Percentiles rank a stretch among this genome's conserved stretches.
These are phyloP conservation scores for Pelargonium exstipulatum DNA, from an alignment of 441 rosid species.

Conservation along the genomic window DNA sequence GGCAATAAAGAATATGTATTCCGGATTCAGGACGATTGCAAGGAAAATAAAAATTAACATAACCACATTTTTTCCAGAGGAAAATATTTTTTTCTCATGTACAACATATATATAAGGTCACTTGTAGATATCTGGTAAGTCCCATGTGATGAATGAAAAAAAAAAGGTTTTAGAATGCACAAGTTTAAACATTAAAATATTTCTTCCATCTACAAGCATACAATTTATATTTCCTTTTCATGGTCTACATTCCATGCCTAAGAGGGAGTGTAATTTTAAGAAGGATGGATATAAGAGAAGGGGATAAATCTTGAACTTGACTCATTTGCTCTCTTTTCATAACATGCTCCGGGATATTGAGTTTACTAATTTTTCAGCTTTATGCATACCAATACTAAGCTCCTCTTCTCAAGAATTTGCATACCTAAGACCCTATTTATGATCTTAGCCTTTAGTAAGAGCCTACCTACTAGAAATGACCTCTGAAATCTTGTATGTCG, in stretches of 20 bases:
- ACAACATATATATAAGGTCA: too few relatives aligned
- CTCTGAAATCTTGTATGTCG: neutral
- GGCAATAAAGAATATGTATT: conserved; percentile 17
- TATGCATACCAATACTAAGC: neutral
- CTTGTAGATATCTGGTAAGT: neutral
- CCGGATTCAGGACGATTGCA: conserved; percentile 10
- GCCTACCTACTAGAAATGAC: neutral
- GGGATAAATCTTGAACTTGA: neutral
- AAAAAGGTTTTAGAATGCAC: neutral
- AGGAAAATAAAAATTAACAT: neutral
- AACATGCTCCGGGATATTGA: neutral
- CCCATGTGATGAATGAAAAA: neutral
- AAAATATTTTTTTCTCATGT: too few relatives aligned
- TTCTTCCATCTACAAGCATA: neutral
- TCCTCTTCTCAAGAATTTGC: neutral
- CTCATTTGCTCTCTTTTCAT: neutral
- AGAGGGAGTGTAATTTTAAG: neutral
- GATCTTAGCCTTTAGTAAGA: neutral
- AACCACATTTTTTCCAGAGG: too few relatives aligned
- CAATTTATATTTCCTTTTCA: neutral
- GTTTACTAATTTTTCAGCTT: neutral
- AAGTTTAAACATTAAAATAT: neutral
- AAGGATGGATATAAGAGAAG: neutral
- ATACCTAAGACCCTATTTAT: neutral
- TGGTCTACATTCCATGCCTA: neutral